phyloP scores from a whole-genome alignment of 2,329 filamentous ascomycete species.

The Didymella sp. region DNA sequence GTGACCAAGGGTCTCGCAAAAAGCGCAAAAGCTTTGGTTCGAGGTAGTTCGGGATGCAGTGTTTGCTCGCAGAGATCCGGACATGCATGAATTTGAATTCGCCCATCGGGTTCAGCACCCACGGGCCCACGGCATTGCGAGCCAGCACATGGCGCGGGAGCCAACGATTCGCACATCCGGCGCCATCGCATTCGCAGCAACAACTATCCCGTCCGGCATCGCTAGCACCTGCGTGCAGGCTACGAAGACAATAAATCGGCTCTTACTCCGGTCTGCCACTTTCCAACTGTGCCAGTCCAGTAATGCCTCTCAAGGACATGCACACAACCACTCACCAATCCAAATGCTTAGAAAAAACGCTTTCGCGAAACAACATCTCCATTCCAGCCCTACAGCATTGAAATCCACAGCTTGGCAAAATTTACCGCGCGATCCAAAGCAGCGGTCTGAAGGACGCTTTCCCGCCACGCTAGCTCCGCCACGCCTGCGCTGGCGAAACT shows the following conservation, averaged over 20 bases:
- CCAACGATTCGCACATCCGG: background rate
- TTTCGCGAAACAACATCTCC: background rate
- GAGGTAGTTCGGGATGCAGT: background rate
- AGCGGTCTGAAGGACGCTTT: constrained; percentile 14
- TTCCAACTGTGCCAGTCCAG: background rate
- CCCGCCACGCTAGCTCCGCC: constrained; percentile 9
- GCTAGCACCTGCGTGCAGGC: background rate
- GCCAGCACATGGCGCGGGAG: background rate
- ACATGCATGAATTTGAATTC: background rate
- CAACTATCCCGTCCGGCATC: background rate
- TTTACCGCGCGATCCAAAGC: constrained; percentile 9
- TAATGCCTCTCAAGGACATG: background rate
- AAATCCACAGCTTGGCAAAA: background rate
- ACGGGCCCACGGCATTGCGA: background rate
- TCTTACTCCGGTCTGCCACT: background rate
- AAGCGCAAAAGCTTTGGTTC: background rate
- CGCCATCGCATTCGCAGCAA: background rate
- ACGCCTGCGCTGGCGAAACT: constrained; percentile 1
- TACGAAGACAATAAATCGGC: background rate
- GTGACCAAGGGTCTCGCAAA: background rate
- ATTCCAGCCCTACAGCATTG: constrained; percentile 3
- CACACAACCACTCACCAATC: background rate
- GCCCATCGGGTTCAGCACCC: background rate
- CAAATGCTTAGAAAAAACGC: background rate
- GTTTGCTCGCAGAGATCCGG: background rate